Evolutionary conservation across 2,329 filamentous ascomycete genomes (phyloP).

Genomic region (Thelonectria blattea): DNA sequence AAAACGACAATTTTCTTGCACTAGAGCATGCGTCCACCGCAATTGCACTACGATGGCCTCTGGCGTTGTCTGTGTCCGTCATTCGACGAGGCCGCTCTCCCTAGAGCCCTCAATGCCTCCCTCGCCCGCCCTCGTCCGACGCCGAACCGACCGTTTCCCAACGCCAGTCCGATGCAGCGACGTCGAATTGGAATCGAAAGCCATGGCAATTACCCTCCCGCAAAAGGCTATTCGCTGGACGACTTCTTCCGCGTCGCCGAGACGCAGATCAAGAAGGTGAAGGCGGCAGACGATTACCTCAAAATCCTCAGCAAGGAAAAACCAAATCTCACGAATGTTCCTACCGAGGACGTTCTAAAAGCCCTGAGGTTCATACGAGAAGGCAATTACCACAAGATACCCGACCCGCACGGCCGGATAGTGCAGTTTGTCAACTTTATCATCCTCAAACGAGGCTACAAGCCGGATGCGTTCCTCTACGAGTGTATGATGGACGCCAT

Average conservation of each 20-base stretch:
- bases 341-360: constrained; percentile 30
- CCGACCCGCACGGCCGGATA: constrained; percentile 40
- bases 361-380: constrained; percentile 40
- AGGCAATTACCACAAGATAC: constrained; percentile 25
- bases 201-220: neutral
- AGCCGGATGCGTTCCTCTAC: constrained; percentile 68
- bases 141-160: constrained; percentile 16
- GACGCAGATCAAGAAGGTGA: constrained; percentile 1
- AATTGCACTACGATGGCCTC: constrained; percentile 60
- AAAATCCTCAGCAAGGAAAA: neutral
- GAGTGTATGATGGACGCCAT: constrained; percentile 78
- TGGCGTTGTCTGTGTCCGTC: constrained; percentile 69
- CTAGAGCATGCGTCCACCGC: constrained; percentile 39
- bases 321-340: neutral
- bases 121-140: constrained; percentile 11
- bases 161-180: constrained; percentile 17
- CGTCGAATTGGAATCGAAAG: constrained; percentile 28
- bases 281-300: neutral
- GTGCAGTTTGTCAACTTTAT: constrained; percentile 61
- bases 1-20: neutral
- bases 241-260: constrained; percentile 5
- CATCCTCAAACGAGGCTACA: constrained; percentile 59
- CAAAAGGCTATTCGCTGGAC: neutral
- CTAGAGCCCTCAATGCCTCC: constrained; percentile 39
- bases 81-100: constrained; percentile 50